Base-by-base conservation (phyloP, 2,329 filamentous ascomycete species). In the Trichoderma asperellum region DNA sequence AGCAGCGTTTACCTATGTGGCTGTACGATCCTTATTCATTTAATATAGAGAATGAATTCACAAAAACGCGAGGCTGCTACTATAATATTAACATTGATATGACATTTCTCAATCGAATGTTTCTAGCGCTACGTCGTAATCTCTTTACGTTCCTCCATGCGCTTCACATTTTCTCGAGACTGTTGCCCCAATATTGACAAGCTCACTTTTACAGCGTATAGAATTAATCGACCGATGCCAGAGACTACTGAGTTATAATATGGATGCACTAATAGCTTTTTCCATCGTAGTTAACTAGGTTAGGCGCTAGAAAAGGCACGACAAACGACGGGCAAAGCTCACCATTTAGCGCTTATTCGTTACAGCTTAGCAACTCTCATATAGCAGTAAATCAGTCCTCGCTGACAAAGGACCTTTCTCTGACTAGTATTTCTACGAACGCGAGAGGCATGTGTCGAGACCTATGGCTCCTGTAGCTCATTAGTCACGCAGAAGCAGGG, bases 271-370 rank as follows among this genome's bases (percentile, higher is more conserved):
- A 29, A 58, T 21, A 5, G 11, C n/a, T 24, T 16, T 27, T 21
- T 8, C 18, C 10, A n/a, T 56, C 34, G 52, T 47, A 6, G 21
- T 37, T 43, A 5, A 21, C 8, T 35, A 49, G 14, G 11, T 18
- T 2, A n/a, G 21, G 21, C 37, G 12, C 29, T 29, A 60, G 7
- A 24, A 29, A 27, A 34, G n/a, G 53, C 16, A 55, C 61, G 24
- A 55, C 16, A 4, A 10, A n/a, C 12, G 21, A 34, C 24, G n/a
- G 27, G 29, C 24, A 34, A 40, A 16, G 24, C 35, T 49, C 29
- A 18, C 10, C 18, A 16, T 27, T 47, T 67, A 67, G 63, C 12
- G 63, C 63, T 67, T 59, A 67, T 67, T 66, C 40, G 47, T 37
- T 55, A 52, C n/a, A 24, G 2, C 12, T 7, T 5, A 55, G 24